phyloP scores from a whole-genome alignment of 306 rosid species.

The Mimosa pudica region DNA sequence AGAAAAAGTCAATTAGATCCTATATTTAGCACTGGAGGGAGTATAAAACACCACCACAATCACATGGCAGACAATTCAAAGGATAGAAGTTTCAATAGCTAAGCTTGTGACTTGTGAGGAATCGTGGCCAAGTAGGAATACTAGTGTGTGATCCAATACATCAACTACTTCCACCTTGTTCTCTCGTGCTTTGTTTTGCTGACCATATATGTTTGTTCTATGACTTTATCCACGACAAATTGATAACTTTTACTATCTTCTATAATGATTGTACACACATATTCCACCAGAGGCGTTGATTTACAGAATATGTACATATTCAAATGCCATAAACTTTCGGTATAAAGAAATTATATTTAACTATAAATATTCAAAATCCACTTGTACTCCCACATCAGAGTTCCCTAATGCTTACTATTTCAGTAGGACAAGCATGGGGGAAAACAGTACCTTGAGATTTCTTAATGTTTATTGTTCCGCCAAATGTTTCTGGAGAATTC shows the following conservation, averaged over 20 bases:
- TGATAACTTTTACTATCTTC: constrained; percentile 28
- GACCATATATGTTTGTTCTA: neutral
- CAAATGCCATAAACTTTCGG: constrained; percentile 8
- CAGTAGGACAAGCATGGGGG: constrained; percentile 4
- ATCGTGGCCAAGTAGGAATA: neutral
- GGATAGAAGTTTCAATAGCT: neutral
- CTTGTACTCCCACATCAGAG: constrained; percentile 40
- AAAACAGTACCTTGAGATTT: neutral
- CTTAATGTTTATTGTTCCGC: no score
- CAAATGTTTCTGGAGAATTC: no score
- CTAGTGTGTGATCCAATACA: constrained; percentile 23
- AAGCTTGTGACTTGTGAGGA: constrained; percentile 11
- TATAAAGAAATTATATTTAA: neutral
- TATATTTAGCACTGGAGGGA: no score
- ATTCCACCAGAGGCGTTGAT: constrained; percentile 40
- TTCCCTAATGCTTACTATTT: constrained; percentile 15
- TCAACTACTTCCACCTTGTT: constrained; percentile 6
- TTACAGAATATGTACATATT: constrained; percentile 19
- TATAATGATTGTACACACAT: constrained; percentile 47
- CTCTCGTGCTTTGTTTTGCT: neutral
- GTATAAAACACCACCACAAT: no score
- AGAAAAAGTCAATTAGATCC: no score
- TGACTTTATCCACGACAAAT: constrained; percentile 9
- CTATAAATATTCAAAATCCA: constrained; percentile 27
- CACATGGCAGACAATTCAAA: neutral